These are phyloP conservation scores for Apiospora rasikravindrae DNA, from an alignment of 2,329 filamentous ascomycete genomes.

Conservation along the genomic window DNA sequence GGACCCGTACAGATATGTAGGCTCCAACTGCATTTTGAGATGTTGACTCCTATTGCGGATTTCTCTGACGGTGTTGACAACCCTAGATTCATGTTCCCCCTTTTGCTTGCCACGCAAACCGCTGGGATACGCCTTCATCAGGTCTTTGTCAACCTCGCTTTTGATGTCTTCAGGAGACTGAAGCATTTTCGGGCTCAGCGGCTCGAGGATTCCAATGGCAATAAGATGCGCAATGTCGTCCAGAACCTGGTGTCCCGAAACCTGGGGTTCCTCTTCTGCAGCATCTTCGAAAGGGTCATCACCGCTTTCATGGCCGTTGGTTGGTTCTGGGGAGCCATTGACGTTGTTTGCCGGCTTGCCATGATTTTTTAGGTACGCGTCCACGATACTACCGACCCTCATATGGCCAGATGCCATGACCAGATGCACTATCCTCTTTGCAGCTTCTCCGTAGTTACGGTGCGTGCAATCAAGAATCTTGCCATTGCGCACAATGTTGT, in stretches of 20 bases:
- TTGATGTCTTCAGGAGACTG: conserved; percentile 65
- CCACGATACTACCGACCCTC: conserved; percentile 66
- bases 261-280: conserved; percentile 26
- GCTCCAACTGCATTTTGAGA: conserved; percentile 57
- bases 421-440: conserved; percentile 75
- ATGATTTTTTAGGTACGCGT: conserved; percentile 51
- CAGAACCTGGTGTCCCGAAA: conserved; percentile 47
- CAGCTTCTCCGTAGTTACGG: conserved; percentile 74
- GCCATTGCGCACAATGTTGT: conserved; percentile 79
- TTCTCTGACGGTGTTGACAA: conserved; percentile 33
- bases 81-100: conserved; percentile 55
- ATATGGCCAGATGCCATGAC: conserved; percentile 80
- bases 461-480: conserved; percentile 81
- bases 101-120: conserved; percentile 71
- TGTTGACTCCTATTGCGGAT: conserved; percentile 42
- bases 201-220: conserved; percentile 70
- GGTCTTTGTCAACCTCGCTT: conserved; percentile 66
- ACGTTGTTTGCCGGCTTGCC: conserved; percentile 35
- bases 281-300: conserved; percentile 31
- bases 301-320: conserved; percentile 41
- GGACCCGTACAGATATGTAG: conserved; percentile 20
- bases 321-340: conserved; percentile 39
- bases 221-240: conserved; percentile 60
- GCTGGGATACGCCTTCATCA: conserved; percentile 60
- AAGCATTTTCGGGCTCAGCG: conserved; percentile 62